Evolutionary conservation across 1,284 basidiomycete genomes (phyloP).

Genomic region (Coniophora puteana): DNA sequence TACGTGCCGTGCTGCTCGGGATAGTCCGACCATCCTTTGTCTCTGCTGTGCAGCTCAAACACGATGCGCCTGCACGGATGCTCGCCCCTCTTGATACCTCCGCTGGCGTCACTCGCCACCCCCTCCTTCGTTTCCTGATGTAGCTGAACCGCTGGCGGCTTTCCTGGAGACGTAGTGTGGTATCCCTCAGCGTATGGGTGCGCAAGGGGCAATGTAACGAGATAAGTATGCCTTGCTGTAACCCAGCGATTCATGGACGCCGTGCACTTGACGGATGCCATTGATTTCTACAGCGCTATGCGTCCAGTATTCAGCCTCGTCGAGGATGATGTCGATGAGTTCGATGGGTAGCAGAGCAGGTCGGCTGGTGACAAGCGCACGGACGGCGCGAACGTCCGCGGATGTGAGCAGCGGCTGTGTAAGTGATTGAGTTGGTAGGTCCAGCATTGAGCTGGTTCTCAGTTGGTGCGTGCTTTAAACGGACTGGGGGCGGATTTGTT

Average conservation of each 20-base stretch:
- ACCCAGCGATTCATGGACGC: neutral
- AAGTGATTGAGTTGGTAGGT: too few species aligned
- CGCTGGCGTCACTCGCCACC: neutral
- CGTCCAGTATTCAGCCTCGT: neutral
- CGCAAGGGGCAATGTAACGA: neutral
- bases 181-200: neutral
- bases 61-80: too few species aligned
- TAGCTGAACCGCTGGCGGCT: neutral
- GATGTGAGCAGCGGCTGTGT: too few species aligned
- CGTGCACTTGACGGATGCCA: neutral
- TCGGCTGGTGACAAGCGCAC: too few species aligned
- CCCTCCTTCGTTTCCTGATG: neutral
- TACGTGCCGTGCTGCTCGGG: constrained; percentile 1
- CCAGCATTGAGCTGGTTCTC: too few species aligned
- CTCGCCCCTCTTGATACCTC: neutral
- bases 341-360: too few species aligned
- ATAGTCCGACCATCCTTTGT: too few species aligned
- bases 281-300: neutral
- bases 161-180: too few species aligned
- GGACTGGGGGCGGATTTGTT: too few species aligned
- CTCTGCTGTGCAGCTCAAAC: neutral
- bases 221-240: neutral
- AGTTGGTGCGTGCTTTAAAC: too few species aligned
- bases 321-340: too few species aligned
- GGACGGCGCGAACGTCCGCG: too few species aligned